Base-by-base conservation (phyloP, 495 filamentous ascomycete species). In the Bacidia gigantensis region DNA sequence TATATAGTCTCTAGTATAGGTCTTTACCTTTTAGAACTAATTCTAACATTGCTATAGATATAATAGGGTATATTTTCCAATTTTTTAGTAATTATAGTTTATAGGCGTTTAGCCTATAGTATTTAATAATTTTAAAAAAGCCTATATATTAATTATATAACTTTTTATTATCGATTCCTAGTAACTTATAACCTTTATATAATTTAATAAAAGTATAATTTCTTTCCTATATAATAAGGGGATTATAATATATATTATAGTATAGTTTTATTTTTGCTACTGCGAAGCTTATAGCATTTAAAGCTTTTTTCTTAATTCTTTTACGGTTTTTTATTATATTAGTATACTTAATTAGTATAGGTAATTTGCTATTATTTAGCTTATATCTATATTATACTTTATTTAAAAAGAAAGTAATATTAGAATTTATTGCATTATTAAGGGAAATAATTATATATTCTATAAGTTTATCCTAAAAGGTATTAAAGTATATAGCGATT, bases 191-290 rank as follows among this genome's bases (percentile, higher is more conserved):
- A 9, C 12, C 26, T 48, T 25, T 48, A 25, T 48, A n/a, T 22
- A 48, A 29, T 11, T 48, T 24, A 29, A 25, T 48, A 48, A 48
- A 48, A 5, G 11, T 48, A 25, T 25, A 48, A 48, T 48, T 18
- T 5, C 11, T 25, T 44, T 44, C 20, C 20, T 44, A 9, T 9
- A 48, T 7, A 29, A 48, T 48, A 25, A 48, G 11, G 7, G 24
- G 26, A 3, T 23, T n/a, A 48, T 29, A 25, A n/a, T 29, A 23
- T 24, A n/a, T 25, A 29, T 48, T 48, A 48, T 48, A 48, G 7
- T 48, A 22, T 7, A 44, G 9, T 44, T 44, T 44, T n/a, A 22
- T 44, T 9, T 44, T 17, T 9, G 20, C 20, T 48, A 48, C 11
- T 48, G 18, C 11, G 26, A 48, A 29, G 3, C 22, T 3, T 22